phyloP scores from a whole-genome alignment of 148 eudicot genomes.

The Spergularia marina region DNA sequence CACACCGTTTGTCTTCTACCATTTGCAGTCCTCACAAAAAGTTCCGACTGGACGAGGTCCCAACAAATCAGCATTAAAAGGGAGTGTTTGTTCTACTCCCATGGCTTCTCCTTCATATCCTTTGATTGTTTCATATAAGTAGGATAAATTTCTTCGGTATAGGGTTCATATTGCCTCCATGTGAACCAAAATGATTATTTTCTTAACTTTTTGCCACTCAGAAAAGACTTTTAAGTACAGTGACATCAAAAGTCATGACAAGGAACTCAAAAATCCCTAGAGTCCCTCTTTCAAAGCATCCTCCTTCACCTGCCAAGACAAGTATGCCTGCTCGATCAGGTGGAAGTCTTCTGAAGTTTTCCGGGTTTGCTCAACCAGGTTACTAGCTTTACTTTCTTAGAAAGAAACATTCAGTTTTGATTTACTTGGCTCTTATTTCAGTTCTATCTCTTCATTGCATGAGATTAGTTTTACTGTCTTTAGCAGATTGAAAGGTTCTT shows the following conservation, averaged over 20 bases:
- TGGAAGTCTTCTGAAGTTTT: slow-evolving; percentile 37
- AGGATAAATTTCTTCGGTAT: background rate
- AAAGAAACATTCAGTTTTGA: background rate
- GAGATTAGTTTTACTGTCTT: background rate
- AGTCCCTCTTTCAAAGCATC: slow-evolving; percentile 41
- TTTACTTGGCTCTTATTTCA: slow-evolving; percentile 1
- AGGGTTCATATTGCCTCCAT: background rate
- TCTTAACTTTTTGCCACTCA: slow-evolving; percentile 63
- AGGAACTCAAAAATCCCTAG: slow-evolving; percentile 68
- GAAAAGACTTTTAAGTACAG: slow-evolving; percentile 61
- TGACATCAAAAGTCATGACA: slow-evolving; percentile 33
- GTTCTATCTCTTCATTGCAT: slow-evolving; percentile 14
- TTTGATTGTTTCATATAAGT: background rate
- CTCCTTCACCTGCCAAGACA: slow-evolving; percentile 30
- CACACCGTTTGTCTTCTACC: background rate
- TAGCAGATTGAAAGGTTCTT: background rate
- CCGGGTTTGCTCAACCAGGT: slow-evolving; percentile 57
- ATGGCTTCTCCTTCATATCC: slow-evolving; percentile 49
- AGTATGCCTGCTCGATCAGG: slow-evolving; percentile 30
- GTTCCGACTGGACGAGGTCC: slow-evolving; percentile 19
- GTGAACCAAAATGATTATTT: background rate
- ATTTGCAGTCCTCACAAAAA: slow-evolving; percentile 42
- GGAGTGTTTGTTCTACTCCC: slow-evolving; percentile 38
- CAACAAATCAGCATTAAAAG: slow-evolving; percentile 37
- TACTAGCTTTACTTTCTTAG: background rate